A percentile compares a stretch with the other conserved stretches of the same genome.
phyloP scores from a whole-genome alignment of 2,329 filamentous ascomycete species.

The Sporothrix globosa region DNA sequence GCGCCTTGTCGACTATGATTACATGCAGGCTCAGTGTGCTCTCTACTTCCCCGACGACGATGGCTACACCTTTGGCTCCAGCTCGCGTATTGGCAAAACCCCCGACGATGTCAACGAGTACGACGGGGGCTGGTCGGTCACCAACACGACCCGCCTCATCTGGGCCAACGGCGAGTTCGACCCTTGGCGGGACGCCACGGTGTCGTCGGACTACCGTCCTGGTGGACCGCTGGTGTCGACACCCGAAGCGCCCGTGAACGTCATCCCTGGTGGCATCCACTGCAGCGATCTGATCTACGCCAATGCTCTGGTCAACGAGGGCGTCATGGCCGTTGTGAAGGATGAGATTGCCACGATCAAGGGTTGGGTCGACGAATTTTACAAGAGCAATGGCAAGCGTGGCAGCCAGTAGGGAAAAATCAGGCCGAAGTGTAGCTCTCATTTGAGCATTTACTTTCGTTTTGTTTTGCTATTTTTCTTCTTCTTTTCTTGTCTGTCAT shows the following conservation, averaged over 20 bases:
- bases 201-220: slow-evolving; percentile 46
- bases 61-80: slow-evolving; percentile 44
- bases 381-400: slow-evolving; percentile 34
- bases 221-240: slow-evolving; percentile 46
- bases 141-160: slow-evolving; percentile 47
- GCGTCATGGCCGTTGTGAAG: slow-evolving; percentile 54
- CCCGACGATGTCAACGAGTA: slow-evolving; percentile 45
- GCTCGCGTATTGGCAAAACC: slow-evolving; percentile 40
- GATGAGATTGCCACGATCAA: slow-evolving; percentile 56
- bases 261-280: slow-evolving; percentile 47
- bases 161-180: slow-evolving; percentile 49
- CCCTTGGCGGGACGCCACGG: slow-evolving; percentile 48
- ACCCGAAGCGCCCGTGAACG: slow-evolving; percentile 42
- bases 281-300: slow-evolving; percentile 48
- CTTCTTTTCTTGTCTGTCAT: background rate
- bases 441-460: background rate
- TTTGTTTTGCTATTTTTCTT: background rate
- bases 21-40: slow-evolving; percentile 52
- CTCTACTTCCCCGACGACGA: slow-evolving; percentile 49
- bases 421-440: background rate
- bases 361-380: slow-evolving; percentile 59
- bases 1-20: slow-evolving; percentile 43
- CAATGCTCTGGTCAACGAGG: slow-evolving; percentile 57
- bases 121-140: slow-evolving; percentile 49
- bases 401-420: background rate